Evolutionary conservation across 2,329 filamentous ascomycete species (phyloP), one percentile per base, ranked within the genome.

Genomic region (Berkeleyomyces basicola): DNA sequence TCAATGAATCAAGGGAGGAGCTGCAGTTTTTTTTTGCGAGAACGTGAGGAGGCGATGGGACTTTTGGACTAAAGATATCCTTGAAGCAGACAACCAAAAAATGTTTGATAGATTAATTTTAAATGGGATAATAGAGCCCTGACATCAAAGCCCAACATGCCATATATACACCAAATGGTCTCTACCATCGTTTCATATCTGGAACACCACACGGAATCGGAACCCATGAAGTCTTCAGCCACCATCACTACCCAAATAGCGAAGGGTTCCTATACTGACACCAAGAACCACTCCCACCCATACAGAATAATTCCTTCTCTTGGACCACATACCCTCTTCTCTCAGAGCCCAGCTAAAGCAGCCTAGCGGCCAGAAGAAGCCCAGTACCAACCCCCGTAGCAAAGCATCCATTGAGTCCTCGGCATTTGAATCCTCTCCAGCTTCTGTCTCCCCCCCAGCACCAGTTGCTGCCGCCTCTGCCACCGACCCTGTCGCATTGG

Each of bases 311-410:
- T 90, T 85, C 77, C 90, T 87, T 69, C 91, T 79, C 70, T 87
- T 83, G 65, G 85, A 87, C 83, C 90, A 95, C 65, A 97, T 84
- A 0, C 88, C 90, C 64, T 93, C 88, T 72, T 96, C 89, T 65
- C 91, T 79, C 67, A 92, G 80, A 59, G 95, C 76, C 90, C 91
- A 96, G 61, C 86, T 84, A 63, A 92, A 76, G 69, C 88, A 90
- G 0, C 89, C 92, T 7, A 97, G 73, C 3, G 93, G 93, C 83
- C 92, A 97, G 72, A 99, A 87, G 77, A 97, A 99, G 0, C 93
- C 93, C 69, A 93, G 88, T 64, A 95, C 76, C 72, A 93, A 89
- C 3, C 91, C 93, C 74, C 86, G 88, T 64, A 97, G 78, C 76
- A 96, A 82, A 69, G 95, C 86, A 70, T 97, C 92, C 53, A 96